Base-by-base conservation (phyloP, 1,284 basidiomycete species). In the Cutaneotrichosporon sp. region DNA sequence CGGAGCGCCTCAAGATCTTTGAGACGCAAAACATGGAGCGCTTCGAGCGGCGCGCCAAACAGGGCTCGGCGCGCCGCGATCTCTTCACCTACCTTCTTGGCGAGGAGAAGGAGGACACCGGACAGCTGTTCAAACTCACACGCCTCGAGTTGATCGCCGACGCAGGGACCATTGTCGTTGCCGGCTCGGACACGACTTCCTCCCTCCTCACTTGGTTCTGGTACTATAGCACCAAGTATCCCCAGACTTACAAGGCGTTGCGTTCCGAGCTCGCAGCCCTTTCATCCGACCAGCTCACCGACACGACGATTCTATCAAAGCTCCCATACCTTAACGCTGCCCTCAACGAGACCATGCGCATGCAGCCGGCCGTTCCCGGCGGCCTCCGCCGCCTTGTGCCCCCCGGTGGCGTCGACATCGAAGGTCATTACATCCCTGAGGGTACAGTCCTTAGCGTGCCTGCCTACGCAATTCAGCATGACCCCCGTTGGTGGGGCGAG, bases 351-450 rank as follows among this genome's bases (percentile, higher is more conserved):
- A 88, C 84, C 9, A 83, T 96, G 47, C 87, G 92, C 10, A 77
- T 90, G 40, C 90, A 94, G 81, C 89, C 90, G 3, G 91, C 83
- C 13, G 80, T 78, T 4, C 85, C 88, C 4, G 83, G 93, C 57
- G 92, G 92, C 32, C 86, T 96, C 26, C 88, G 90, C 22, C 87
- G 91, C 46, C 69, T 90, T 56, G 87, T 87, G 7, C 89, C 90
- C 13, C 60, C 5, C 1, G 67, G 64, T 16, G 69, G 69, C 14
- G 58, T 65, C 2, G 62, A 63, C 21, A 56, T 70, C 21, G 65
- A 65, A 7, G 69, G 66, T 55, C 55, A 65, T 26, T 67, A 62
- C 58, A 64, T 67, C 42, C 67, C 67, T 11, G 62, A 51, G n/a
- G 69, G 65, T 10, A 70, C 66, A 5, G 60, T 64, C 5, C 42